Base-by-base conservation (phyloP, 345 rosid genomes). In the Camelina hispida region DNA sequence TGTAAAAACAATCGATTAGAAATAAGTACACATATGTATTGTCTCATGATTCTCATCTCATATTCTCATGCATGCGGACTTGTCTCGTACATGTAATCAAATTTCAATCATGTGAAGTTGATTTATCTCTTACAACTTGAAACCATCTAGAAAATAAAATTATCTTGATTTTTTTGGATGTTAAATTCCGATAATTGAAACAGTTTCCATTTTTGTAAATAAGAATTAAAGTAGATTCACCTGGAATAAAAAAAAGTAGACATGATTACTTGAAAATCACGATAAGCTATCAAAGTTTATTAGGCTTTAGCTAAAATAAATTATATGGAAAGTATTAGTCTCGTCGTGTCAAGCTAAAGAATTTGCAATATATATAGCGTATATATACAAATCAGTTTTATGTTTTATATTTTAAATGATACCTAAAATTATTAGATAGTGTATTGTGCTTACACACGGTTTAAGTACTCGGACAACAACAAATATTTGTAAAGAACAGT, bases 171-270 rank as follows among this genome's bases (percentile, higher is more conserved):
- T 54, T 54, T 48, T 55, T 7, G 5, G 10, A 6, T 13, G 17
- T 25, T 54, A 1, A 34, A 8, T 7, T 55, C 7, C 30, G 37
- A 28, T 14, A 55, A 55, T 3, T 34, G 32, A 51, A 50, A 35
- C 6, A 50, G 30, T 4, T 30, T 38, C 16, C 52, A 61, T 51
- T 62, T 72, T 25, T 62, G 68, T 72, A 72, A 62, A 51, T 51
- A 16, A 72, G 10, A 71, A 50, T 37, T 71, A 61, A 72, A 71
- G 76, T 30, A 38, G 42, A n/a, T 50, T 61, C 50, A 37, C 52
- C 40, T 61, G 28, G 8, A 34, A 6, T 9, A 34, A 34, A 35
- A 11, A 11, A 60, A 17, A 61, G 60, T 37, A 11, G 59, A 37
- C 9, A 51, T 38, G 60, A 38, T 72, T 62, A 51, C 69, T 62